These are phyloP conservation scores for Ophiostoma fasciatum DNA, from an alignment of 2,329 filamentous ascomycete species.

Conservation along the genomic window DNA sequence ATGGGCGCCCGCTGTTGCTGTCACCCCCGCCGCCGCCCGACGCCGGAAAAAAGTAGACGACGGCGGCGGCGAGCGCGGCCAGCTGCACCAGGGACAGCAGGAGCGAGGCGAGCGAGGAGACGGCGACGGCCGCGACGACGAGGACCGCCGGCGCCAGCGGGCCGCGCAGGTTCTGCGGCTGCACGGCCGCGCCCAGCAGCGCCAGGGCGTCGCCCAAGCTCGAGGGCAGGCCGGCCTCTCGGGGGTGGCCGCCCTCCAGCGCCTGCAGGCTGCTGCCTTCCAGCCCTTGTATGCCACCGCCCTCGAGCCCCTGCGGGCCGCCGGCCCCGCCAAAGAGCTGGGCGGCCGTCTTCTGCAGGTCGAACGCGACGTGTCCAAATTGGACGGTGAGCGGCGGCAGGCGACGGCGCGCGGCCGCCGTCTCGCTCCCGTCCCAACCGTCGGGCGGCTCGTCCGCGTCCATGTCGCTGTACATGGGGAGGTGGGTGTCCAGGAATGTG, in stretches of 20 bases:
- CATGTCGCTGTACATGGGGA: no score
- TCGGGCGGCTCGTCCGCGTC: no score
- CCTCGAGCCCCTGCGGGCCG: no score
- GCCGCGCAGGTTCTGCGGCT: slow-evolving; percentile 2
- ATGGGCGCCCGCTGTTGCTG: background rate
- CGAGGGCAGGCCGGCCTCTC: no score
- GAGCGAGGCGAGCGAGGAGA: slow-evolving; percentile 2
- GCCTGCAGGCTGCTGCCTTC: no score
- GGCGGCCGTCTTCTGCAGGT: background rate
- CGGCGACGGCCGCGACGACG: background rate
- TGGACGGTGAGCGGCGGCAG: background rate
- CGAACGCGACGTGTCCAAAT: background rate
- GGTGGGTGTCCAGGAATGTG: no score
- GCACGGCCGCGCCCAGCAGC: background rate
- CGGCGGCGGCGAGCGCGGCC: background rate
- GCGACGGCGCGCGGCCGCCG: no score
- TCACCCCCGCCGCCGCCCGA: background rate
- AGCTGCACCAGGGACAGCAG: slow-evolving; percentile 2
- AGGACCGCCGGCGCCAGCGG: slow-evolving; percentile 3
- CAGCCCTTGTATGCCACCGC: no score
- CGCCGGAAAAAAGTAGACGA: slow-evolving; percentile 2
- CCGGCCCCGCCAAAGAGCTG: slow-evolving; percentile 1
- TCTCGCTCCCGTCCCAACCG: no score
- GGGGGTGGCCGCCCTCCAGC: no score
- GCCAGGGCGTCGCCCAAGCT: no score